Percentiles rank a stretch among this genome's conserved stretches.
Evolutionary conservation across 2,329 filamentous ascomycete species (phyloP).

Genomic region (Colletotrichum tropicale): DNA sequence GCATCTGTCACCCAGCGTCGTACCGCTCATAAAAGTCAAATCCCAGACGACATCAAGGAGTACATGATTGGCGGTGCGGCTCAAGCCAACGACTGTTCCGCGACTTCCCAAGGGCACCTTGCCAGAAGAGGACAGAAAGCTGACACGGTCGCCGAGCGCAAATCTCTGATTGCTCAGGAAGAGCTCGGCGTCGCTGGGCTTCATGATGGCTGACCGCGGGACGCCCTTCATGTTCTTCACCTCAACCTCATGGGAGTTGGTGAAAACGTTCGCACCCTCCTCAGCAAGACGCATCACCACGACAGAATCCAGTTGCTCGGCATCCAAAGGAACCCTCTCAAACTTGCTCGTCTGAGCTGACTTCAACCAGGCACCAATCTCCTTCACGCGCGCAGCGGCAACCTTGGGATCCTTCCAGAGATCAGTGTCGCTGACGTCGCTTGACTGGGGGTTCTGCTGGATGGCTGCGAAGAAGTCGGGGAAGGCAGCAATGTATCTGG

Average conservation of each 20-base stretch:
- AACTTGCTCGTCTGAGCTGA: constrained; percentile 89
- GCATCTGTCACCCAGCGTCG: constrained; percentile 86
- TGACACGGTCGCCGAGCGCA: constrained; percentile 84
- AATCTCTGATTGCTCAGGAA: constrained; percentile 86
- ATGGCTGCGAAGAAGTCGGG: constrained; percentile 94
- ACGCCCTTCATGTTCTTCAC: constrained; percentile 79
- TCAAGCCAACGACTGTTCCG: constrained; percentile 95
- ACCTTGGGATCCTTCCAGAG: constrained; percentile 78
- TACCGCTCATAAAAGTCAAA: constrained; percentile 95
- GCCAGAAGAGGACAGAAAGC: constrained; percentile 90
- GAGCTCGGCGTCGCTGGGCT: constrained; percentile 95
- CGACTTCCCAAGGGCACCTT: constrained; percentile 92
- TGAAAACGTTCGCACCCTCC: constrained; percentile 69
- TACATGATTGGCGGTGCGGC: constrained; percentile 80
- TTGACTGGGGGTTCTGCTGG: constrained; percentile 82
- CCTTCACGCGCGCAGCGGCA: constrained; percentile 84
- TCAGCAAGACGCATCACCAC: constrained; percentile 82
- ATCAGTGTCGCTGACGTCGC: constrained; percentile 82
- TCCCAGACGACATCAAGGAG: constrained; percentile 95
- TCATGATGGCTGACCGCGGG: constrained; percentile 85
- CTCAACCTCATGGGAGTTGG: constrained; percentile 56
- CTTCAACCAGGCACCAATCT: constrained; percentile 94
- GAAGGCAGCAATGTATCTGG: constrained; percentile 90
- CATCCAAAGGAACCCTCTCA: constrained; percentile 93
- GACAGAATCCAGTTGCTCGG: constrained; percentile 93